These are phyloP conservation scores for Malus fusca DNA, from an alignment of 306 rosid genomes.

Conservation along the genomic window DNA sequence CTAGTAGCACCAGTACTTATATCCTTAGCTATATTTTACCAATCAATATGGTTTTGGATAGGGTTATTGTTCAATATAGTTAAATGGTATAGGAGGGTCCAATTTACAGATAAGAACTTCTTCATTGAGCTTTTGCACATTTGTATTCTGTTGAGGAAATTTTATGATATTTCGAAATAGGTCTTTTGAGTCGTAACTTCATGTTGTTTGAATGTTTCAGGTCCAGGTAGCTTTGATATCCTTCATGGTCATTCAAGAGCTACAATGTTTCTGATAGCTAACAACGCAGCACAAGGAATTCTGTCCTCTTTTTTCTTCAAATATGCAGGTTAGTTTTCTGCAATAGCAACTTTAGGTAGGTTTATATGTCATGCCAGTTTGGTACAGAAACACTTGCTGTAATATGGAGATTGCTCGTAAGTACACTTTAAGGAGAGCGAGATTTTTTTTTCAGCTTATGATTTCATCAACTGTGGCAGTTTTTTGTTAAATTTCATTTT, in stretches of 20 bases:
- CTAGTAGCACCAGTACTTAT: background rate
- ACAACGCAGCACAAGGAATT: conserved; percentile 98
- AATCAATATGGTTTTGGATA: background rate
- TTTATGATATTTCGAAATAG: background rate
- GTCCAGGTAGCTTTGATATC: conserved; percentile 85
- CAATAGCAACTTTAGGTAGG: background rate
- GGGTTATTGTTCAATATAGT: background rate
- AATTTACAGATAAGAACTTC: background rate
- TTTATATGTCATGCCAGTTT: background rate
- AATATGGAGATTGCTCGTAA: background rate
- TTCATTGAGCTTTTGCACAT: background rate
- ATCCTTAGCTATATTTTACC: background rate
- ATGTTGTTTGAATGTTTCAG: conserved; percentile 39
- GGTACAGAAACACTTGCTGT: background rate
- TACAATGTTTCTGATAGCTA: conserved; percentile 81
- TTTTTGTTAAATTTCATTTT: background rate
- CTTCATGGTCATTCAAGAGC: conserved; percentile 96
- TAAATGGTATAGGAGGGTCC: background rate
- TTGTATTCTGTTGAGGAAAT: background rate
- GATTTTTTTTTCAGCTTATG: background rate
- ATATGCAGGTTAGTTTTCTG: conserved; percentile 69
- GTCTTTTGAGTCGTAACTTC: conserved; percentile 1
- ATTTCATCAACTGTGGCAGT: background rate
- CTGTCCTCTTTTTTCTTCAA: conserved; percentile 96
- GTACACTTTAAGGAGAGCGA: background rate